Evolutionary conservation across 2,329 filamentous ascomycete species (phyloP), one percentile per base, ranked within the genome.

Genomic region (Hypomyces perniciosus): DNA sequence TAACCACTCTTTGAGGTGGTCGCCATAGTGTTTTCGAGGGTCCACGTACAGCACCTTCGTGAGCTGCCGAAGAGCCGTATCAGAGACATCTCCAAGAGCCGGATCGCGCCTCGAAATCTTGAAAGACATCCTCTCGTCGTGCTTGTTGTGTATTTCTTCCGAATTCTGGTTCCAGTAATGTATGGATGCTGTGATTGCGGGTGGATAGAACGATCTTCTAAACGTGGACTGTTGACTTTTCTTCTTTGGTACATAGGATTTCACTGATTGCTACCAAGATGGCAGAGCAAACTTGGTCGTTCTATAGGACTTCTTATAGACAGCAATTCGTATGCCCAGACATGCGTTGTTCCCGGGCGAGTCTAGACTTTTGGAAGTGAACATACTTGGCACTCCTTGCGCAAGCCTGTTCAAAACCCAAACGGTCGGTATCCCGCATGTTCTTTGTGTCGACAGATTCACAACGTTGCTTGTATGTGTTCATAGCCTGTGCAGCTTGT

Each of bases 1-100:
- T 1, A 71, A 61, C 73, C 73, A 75, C 41, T 57, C 53, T 29
- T 55, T 48, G 5, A 69, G 64, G 5, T 69, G 69, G 2, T 47
- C 31, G 1, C 27, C 43, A 31, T 9, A 38, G 10, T 44, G 47
- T 5, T 46, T 37, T 7, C 64, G 56, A 38, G 60, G 59, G 43
- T 66, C 65, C 33, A 73, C 68, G 51, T 62, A 65, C 12, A 76
- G 65, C 5, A 74, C 46, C 4, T 54, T 52, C 1, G 70, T 68
- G 20, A 75, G 61, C 37, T 62, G 58, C 31, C 56, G 48, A 38
- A 73, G 58, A 7, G 62, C 59, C 9, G 28, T n/a, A 8, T 52
- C 34, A 6, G 59, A 52, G 8, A 68, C 46, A 13, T 61, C 57
- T 31, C 49, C 35, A 12, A 58, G 52, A 27, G 35, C 30, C 46